A percentile compares a stretch with the other conserved stretches of the same genome.
Evolutionary conservation across 352 stramenopile species (phyloP).

Genomic region (Pythium rhizo-oryzae): DNA sequence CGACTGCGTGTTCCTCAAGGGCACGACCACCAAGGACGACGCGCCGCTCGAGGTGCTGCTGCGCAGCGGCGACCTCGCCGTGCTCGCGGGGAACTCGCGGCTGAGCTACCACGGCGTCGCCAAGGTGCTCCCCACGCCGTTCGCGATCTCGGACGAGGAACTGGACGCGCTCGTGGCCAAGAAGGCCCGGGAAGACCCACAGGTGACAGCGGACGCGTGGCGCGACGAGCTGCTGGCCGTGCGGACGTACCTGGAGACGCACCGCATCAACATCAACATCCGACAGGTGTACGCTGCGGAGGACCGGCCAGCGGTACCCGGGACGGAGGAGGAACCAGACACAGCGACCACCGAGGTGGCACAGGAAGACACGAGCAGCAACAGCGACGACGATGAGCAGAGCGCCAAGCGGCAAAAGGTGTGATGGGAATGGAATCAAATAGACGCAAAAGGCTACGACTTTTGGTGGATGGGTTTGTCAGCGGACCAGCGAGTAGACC

Average conservation of each 20-base stretch:
- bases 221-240: conserved; percentile 47
- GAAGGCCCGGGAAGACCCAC: not conserved
- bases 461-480: not conserved
- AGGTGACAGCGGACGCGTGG: conserved; percentile 8
- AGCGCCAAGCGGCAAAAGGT: conserved; percentile 18
- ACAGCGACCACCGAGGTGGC: not conserved
- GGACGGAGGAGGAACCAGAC: not conserved
- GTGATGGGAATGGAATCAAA: not conserved
- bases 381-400: not conserved
- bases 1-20: conserved; percentile 78
- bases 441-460: not conserved
- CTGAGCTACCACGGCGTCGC: conserved; percentile 78
- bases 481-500: too few relatives aligned
- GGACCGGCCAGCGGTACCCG: not conserved
- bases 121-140: conserved; percentile 52
- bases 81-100: conserved; percentile 61
- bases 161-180: conserved; percentile 30
- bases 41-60: conserved; percentile 62
- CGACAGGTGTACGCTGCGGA: conserved; percentile 62
- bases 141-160: conserved; percentile 34
- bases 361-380: not conserved
- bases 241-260: conserved; percentile 48
- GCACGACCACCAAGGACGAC: conserved; percentile 61
- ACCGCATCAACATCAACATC: conserved; percentile 86
- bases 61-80: conserved; percentile 67